Evolutionary conservation across 257 asterid species (phyloP), one percentile per base, ranked within the genome.

Genomic region (Solanum appendiculatum): DNA sequence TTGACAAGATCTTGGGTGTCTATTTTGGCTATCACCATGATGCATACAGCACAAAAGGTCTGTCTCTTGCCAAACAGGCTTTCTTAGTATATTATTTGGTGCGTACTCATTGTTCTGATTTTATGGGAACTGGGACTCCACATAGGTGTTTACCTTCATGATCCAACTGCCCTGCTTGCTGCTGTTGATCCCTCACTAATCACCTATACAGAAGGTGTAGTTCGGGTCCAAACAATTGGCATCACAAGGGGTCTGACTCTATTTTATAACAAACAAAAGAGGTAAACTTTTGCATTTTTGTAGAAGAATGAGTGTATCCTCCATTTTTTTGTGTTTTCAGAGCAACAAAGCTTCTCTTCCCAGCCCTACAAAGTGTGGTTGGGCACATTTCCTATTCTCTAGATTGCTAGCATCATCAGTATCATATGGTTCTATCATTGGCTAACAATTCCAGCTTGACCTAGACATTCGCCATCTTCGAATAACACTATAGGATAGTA

Each of bases 101-200:
- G 66, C 85, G 33, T 16, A 27, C 85, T 46, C 42, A 18, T 29
- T 48, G 20, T 80, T 80, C 68, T 80, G 66, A 80, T 29, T 80
- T 48, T 18, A 46, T 0, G 85, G 66, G 10, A 29, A 80, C 42
- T 80, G 68, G 40, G 29, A 80, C 40, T 29, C 84, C 66, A 29
- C 42, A 91, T 92, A 97, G 99, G 99, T 51, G 98, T 97, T 68
- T 97, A 95, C 87, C 99, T 97, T 89, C 99, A 97, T 34, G 99
- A 97, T 86, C 99, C 99, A 16, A 90, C 98, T 20, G 93, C 99
- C 48, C 63, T 97, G 89, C 95, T 97, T 86, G 99, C 98, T 91
- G 99, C 99, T 51, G 92, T 95, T 37, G 86, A 94, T 93, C 97
- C 99, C 72, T 94, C 98, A 6, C 93, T 97, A 82, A 72, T 97